phyloP scores from a whole-genome alignment of 108 stramenopile genomes.

The Schizochytrium sp. region DNA sequence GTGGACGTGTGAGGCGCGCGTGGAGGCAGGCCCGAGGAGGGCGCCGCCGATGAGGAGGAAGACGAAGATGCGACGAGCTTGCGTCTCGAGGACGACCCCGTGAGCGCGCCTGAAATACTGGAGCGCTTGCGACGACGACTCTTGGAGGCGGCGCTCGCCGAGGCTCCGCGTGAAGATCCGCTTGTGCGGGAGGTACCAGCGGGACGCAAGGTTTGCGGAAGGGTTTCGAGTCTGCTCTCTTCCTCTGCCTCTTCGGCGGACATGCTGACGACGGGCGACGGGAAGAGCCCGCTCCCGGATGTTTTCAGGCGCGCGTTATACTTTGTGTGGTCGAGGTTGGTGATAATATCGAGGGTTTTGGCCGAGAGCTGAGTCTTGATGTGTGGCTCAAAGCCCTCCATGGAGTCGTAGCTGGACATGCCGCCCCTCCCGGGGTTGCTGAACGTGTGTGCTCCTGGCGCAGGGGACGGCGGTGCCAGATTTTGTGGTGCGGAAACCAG shows the following conservation, averaged over 20 bases:
- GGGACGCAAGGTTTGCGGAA: neutral
- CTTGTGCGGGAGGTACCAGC: neutral
- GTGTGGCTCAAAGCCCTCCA: neutral
- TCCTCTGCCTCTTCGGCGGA: slow-evolving; percentile 6
- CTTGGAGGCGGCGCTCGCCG: neutral
- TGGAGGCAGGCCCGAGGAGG: neutral
- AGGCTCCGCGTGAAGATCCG: neutral
- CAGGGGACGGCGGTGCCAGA: too few species aligned
- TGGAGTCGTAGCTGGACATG: neutral
- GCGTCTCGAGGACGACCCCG: neutral
- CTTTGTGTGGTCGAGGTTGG: neutral
- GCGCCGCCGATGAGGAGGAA: neutral
- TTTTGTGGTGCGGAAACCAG: too few species aligned
- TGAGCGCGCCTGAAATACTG: neutral
- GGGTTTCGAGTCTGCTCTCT: neutral
- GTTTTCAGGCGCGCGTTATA: neutral
- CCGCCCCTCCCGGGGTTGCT: neutral
- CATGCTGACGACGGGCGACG: neutral
- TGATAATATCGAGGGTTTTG: slow-evolving; percentile 5
- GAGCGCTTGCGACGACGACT: neutral
- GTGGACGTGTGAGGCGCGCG: too few species aligned
- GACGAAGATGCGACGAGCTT: neutral
- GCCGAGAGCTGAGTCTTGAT: neutral
- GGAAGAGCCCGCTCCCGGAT: neutral
- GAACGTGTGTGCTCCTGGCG: too few species aligned